Evolutionary conservation across 192 early-diverging fungal genomes (phyloP), one percentile per base, ranked within the genome.

Genomic region (Pecoramyces ruminantium): DNA sequence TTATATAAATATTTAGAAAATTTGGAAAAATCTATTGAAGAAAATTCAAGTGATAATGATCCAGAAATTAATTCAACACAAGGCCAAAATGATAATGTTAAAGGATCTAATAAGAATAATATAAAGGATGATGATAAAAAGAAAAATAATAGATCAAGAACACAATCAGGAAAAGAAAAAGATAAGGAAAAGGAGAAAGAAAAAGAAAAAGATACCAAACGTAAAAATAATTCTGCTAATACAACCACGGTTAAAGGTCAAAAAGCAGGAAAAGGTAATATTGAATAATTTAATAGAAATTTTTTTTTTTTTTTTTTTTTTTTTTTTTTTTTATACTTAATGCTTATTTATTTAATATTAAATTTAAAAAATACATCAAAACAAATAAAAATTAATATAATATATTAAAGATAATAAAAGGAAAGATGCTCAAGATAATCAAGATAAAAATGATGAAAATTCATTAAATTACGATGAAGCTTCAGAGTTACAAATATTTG

Each of bases 121-220:
- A 11, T 11, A 3, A 34, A 13, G 21, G 18, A 51, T 21, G 42
- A 51, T 51, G 42, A 51, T 51, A 21, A 51, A 2, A 51, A 51
- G 18, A 51, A 51, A 6, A 51, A 51, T 17, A 51, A 21, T 21
- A 17, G 42, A 21, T 51, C 42, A 1, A 17, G 42, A 21, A 51
- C 42, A 4, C 42, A 51, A 38, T 78, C 78, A 38, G 21, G 30
- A 21, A 29, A 83, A 81, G 84, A 86, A 30, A 83, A 86, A 11
- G 30, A 34, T 3, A 34, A 34, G 11, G 30, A 34, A 6, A 34
- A 34, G 11, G 30, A 34, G 11, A 85, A 85, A 30, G 88, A 88
- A 30, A 83, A 84, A 17, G 81, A 81, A 1, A 80, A 83, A 39
- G 84, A 84, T 78, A 79, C 81, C 25, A 86, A 86, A 79, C 80